Evolutionary conservation across 192 early-diverging fungal species (phyloP), one percentile per base, ranked within the genome.

Genomic region (Podila verticillata): DNA sequence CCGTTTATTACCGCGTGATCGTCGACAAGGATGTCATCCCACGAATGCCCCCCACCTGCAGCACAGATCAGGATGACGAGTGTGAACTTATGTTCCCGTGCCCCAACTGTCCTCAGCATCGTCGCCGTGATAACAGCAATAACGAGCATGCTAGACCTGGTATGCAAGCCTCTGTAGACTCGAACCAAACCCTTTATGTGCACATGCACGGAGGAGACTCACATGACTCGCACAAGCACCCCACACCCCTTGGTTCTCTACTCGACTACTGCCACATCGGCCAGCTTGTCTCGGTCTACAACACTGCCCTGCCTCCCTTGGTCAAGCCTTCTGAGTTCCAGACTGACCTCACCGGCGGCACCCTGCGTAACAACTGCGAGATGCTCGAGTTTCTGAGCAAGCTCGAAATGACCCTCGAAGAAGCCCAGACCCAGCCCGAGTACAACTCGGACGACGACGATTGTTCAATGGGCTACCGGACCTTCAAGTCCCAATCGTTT

Each of bases 21-120:
- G 67, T 82, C 60, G 75, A 87, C 57, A 69, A 66, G 8, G 88
- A 89, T 49, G 71, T 87, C 35, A 58, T 87, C 22, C 69, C 81
- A 17, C 68, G 56, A n/a, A 30, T 87, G 48, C 86, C 87, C 22
- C 79, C 71, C 20, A 74, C 84, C 8, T 80, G 66, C 63, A 68
- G 63, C 56, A 63, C 61, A 3, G 74, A 75, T 28, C 51, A 61
- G 12, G 63, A 70, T 34, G 67, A 68, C 13, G 7, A 48, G 9
- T 44, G 39, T 2, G 61, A 60, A 12, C 65, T 51, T 2, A 58
- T 75, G 62, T 75, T 75, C 28, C 74, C 74, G 4, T 75, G 74
- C 26, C 31, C 44, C 7, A 34, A 49, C n/a, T 75, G 74, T 35
- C n/a, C 74, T 31, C 62, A 48, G 12, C 36, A 44, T 4, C 39